phyloP scores from a whole-genome alignment of 495 filamentous ascomycete species.

The Annulohypoxylon bovei region DNA sequence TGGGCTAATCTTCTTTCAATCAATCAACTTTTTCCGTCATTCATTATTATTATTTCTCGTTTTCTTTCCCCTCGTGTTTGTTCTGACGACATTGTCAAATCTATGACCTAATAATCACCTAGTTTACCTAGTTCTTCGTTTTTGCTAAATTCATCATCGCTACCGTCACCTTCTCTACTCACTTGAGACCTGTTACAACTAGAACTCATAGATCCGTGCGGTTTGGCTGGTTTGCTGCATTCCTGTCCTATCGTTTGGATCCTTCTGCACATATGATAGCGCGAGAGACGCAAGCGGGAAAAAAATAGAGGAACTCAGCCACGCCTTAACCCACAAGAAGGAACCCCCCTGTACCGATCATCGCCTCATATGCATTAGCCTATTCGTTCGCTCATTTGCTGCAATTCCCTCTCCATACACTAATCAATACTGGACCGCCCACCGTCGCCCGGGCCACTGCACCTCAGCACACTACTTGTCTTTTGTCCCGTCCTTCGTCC shows the following conservation, averaged over 20 bases:
- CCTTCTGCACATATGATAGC: slow-evolving; percentile 15
- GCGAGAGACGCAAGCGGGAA: slow-evolving; percentile 34
- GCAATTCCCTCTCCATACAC: slow-evolving; percentile 19
- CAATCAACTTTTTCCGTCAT: slow-evolving; percentile 40
- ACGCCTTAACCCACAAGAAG: slow-evolving; percentile 27
- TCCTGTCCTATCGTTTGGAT: slow-evolving; percentile 41
- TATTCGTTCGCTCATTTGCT: slow-evolving; percentile 32
- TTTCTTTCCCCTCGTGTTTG: slow-evolving; percentile 2
- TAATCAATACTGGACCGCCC: slow-evolving; percentile 17
- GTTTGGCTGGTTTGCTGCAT: slow-evolving; percentile 25
- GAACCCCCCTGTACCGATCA: slow-evolving; percentile 21
- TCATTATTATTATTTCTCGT: slow-evolving; percentile 24
- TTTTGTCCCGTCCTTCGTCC: slow-evolving; percentile 22
- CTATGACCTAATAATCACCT: slow-evolving; percentile 28
- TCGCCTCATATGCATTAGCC: slow-evolving; percentile 39
- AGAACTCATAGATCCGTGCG: slow-evolving; percentile 22
- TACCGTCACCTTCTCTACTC: background rate
- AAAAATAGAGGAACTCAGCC: slow-evolving; percentile 35
- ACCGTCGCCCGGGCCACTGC: slow-evolving; percentile 26
- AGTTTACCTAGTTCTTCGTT: background rate
- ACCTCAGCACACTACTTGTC: slow-evolving; percentile 14
- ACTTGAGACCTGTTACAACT: slow-evolving; percentile 32
- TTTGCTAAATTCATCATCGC: slow-evolving; percentile 5
- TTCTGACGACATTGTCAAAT: slow-evolving; percentile 27
- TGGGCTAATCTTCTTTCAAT: slow-evolving; percentile 49